Base-by-base conservation (phyloP, 257 asterid genomes). In the Eucommia ulmoides region DNA sequence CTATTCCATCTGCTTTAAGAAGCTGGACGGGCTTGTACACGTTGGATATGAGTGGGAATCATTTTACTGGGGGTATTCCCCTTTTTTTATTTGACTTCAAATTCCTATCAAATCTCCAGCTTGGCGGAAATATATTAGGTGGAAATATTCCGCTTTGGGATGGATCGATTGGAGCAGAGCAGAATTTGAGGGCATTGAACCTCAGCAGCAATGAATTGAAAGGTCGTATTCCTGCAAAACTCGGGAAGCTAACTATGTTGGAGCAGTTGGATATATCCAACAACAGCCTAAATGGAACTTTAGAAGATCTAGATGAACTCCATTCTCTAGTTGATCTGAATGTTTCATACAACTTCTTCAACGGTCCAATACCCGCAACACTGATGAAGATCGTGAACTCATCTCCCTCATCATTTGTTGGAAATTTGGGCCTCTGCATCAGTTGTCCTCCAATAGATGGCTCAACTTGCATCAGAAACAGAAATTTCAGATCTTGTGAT, bases 251-350 rank as follows among this genome's bases (percentile, higher is more conserved):
- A 16, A 66, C 60, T 29, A 61, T 77, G 82, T 68, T 86, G 52
- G 96, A 82, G 71, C 64, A 69, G 49, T 64, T 86, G 45, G 84
- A 77, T 77, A 48, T 86, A 22, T 63, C 86, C 61, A 63, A 72
- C 66, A 82, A 86, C 41, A 66, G 60, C 66, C 74, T 82, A 14
- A 74, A 83, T 12, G 94, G 93, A 16, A 70, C 49, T 65, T 68
- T 82, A 69, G 73, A 56, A 38, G 68, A 50, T 15, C 35, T 86
- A 15, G 63, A 78, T 10, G 58, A 53, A 48, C 70, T 78, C 63
- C 66, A 47, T 22, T 71, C 96, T 14, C 66, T 85, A 64, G 61
- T 65, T 9, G 60, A 50, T 61, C 51, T 80, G 63, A 74, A 85
- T 29, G 61, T 77, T 45, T 85, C 96, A 11, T 44, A 69, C 73